Base-by-base conservation (phyloP, 768 basidiomycete genomes). In the Boletus reticulatus region DNA sequence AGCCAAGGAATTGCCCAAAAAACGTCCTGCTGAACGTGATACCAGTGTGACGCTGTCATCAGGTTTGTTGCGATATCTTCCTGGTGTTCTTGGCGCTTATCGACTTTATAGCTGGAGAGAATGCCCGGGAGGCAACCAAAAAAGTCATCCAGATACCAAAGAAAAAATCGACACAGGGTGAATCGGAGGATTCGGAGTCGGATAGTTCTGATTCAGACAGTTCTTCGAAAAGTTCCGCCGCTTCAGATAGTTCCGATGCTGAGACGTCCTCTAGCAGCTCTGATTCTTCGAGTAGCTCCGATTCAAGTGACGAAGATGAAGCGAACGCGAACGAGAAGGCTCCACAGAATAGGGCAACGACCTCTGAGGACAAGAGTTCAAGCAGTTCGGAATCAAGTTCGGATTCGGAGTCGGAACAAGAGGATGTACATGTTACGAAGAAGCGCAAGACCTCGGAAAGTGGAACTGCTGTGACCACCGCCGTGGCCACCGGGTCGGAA, bases 401-500 rank as follows among this genome's bases (percentile, higher is more conserved):
- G 13, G 67, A 67, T 56, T 71, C 54, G 1, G 54, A 52, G 2
- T 48, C 54, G 6, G 36, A 42, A 4, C 42, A 17, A 29, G 48
- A 55, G 27, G 48, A 55, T 8, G 49, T 52, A 1, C 77, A 71
- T 49, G 73, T 77, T 13, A 76, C 78, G 0, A 89, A 91, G 70
- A 89, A 83, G 66, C 84, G 83, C 37, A 80, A 80, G 48, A 82
- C 76, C 0, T 74, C 78, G n/a, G 76, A 76, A 52, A 74, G 68
- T 47, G 84, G 84, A 17, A 68, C 75, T 36, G 78, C 82, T 10
- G 75, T 82, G 4, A 60, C 76, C 2, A 84, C 80, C 4, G 73
- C 78, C 16, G 74, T 77, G 12, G 71, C 74, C 36, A 32, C 38
- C 38, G n/a, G 4, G 4, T 52, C 52, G 22, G 58, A 55, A 44